Evolutionary conservation across 2,329 filamentous ascomycete genomes (phyloP).

Genomic region (Chalaropsis ovoidea): DNA sequence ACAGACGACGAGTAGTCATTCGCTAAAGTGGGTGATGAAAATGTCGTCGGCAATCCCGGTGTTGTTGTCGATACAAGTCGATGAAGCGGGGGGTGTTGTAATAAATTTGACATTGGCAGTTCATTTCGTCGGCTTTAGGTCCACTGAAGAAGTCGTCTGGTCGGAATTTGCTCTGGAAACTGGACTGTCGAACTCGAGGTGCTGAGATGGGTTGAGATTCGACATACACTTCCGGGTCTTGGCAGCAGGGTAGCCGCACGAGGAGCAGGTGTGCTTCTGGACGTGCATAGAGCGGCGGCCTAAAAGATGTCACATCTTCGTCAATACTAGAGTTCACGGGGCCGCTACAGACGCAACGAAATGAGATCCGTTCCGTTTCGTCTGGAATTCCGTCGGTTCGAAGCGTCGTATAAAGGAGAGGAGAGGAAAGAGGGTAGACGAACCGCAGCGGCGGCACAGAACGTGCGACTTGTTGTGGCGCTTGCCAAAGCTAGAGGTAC

Average conservation of each 20-base stretch:
- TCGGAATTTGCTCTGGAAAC: slow-evolving; percentile 11
- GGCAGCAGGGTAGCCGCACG: slow-evolving; percentile 92
- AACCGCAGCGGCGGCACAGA: slow-evolving; percentile 96
- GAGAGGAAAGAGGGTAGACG: slow-evolving; percentile 37
- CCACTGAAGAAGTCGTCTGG: neutral
- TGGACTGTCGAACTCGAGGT: slow-evolving; percentile 8
- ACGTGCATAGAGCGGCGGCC: slow-evolving; percentile 96
- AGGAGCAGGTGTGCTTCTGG: slow-evolving; percentile 96
- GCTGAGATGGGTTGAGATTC: slow-evolving; percentile 13
- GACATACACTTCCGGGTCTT: slow-evolving; percentile 97
- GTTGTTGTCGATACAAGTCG: neutral
- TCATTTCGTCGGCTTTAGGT: slow-evolving; percentile 7
- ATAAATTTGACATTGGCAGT: neutral
- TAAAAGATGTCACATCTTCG: slow-evolving; percentile 33
- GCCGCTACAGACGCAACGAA: neutral
- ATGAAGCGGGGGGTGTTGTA: neutral
- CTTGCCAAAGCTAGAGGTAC: slow-evolving; percentile 49
- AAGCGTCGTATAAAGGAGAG: slow-evolving; percentile 15
- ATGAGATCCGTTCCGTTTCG: neutral
- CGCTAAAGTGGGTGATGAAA: neutral
- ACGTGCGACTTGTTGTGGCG: slow-evolving; percentile 98
- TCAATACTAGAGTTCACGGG: slow-evolving; percentile 5
- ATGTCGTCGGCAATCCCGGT: neutral
- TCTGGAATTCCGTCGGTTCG: slow-evolving; percentile 25
- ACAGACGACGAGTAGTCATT: neutral